Percentiles rank a stretch among this genome's conserved stretches.
phyloP scores from a whole-genome alignment of 1,284 basidiomycete genomes.

The Ceratobasidium theobromae region DNA sequence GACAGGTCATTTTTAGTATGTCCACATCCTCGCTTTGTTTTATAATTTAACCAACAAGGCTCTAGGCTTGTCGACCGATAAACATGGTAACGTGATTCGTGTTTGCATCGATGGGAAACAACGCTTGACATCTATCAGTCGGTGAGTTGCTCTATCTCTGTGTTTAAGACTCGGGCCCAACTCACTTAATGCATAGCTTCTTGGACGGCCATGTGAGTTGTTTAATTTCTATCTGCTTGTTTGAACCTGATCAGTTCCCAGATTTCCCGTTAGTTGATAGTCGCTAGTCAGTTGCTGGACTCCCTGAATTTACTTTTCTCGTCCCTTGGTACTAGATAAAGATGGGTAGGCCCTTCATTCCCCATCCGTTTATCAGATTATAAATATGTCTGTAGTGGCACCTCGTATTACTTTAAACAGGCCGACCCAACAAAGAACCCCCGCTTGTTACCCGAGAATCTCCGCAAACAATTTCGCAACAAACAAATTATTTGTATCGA shows the following conservation, averaged over 20 bases:
- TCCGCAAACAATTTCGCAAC: conserved; percentile 32
- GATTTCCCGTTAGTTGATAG: conserved; percentile 20
- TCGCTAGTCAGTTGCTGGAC: not conserved
- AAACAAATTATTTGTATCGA: conserved; percentile 36
- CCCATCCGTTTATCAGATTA: not conserved
- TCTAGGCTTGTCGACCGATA: conserved; percentile 27
- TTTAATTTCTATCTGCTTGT: not conserved
- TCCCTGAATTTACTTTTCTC: not conserved
- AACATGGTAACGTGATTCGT: conserved; percentile 31
- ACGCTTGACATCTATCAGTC: conserved; percentile 34
- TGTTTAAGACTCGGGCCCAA: not conserved
- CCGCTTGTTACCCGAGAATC: conserved; percentile 24
- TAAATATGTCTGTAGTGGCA: not conserved
- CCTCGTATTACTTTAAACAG: conserved; percentile 34
- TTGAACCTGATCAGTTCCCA: conserved; percentile 1
- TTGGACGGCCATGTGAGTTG: conserved; percentile 35
- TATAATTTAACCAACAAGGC: not conserved
- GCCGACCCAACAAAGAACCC: conserved; percentile 2
- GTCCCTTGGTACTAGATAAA: conserved; percentile 12
- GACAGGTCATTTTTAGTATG: conserved; percentile 34
- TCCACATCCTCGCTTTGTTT: not conserved
- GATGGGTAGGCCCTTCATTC: conserved; percentile 10
- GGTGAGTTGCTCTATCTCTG: conserved; percentile 4
- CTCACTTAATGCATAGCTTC: conserved; percentile 17
- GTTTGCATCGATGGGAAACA: conserved; percentile 38